phyloP scores from a whole-genome alignment of 495 filamentous ascomycete species.

The Cryomyces minteri region DNA sequence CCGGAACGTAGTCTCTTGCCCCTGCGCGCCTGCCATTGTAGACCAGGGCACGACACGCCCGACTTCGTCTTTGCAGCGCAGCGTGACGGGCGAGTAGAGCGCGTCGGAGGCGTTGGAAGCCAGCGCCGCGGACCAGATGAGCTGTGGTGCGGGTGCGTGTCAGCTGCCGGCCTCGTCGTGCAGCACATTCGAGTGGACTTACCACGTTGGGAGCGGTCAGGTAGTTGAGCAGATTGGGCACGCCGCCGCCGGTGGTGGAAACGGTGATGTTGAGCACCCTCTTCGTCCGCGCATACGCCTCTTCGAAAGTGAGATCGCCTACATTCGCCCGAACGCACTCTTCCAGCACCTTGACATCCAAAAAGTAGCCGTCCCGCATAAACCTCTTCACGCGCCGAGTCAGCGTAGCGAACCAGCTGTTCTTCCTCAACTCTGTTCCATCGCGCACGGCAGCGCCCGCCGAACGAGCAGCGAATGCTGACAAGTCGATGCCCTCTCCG shows the following conservation, averaged over 20 bases:
- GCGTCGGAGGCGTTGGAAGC: slow-evolving; percentile 68
- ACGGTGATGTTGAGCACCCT: slow-evolving; percentile 87
- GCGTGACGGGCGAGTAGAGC: slow-evolving; percentile 45
- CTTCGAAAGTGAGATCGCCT: slow-evolving; percentile 83
- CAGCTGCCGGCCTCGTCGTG: no score
- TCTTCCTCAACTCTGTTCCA: neutral
- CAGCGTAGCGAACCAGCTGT: slow-evolving; percentile 35
- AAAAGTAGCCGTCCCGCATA: slow-evolving; percentile 56
- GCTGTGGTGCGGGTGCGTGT: slow-evolving; percentile 16
- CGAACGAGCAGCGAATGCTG: slow-evolving; percentile 40
- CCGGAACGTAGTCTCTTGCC: slow-evolving; percentile 45
- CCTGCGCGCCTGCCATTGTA: slow-evolving; percentile 14
- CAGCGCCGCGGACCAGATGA: slow-evolving; percentile 86
- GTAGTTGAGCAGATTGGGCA: slow-evolving; percentile 80
- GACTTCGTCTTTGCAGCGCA: slow-evolving; percentile 67
- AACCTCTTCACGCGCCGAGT: slow-evolving; percentile 45
- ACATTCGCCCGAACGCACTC: slow-evolving; percentile 74
- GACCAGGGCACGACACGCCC: slow-evolving; percentile 71
- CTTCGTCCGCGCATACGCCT: slow-evolving; percentile 75
- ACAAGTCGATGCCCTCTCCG: slow-evolving; percentile 66
- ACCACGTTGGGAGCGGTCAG: slow-evolving; percentile 88
- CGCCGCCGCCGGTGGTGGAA: slow-evolving; percentile 51
- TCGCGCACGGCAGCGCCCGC: neutral
- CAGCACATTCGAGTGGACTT: slow-evolving; percentile 19
- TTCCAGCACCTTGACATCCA: slow-evolving; percentile 68